A percentile compares a stretch with the other conserved stretches of the same genome.
Evolutionary conservation across 2,329 filamentous ascomycete genomes (phyloP).

Genomic region (Tricladium varicosporioides): DNA sequence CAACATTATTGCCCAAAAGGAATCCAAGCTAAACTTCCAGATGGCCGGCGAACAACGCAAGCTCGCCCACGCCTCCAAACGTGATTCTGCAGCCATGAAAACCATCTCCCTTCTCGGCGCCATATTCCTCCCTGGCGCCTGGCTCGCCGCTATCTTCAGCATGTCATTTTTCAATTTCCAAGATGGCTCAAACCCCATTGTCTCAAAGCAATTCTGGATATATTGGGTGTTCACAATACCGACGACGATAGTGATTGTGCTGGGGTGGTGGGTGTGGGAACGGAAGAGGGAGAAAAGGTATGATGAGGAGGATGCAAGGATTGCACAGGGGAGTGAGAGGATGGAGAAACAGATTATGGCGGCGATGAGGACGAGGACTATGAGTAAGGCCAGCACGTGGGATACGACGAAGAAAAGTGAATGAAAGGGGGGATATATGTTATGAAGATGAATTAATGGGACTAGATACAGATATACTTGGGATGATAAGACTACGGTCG

Average conservation of each 20-base stretch:
- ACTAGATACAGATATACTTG: too few relatives aligned
- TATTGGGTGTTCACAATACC: constrained; percentile 62
- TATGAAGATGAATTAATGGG: too few relatives aligned
- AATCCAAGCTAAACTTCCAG: constrained; percentile 61
- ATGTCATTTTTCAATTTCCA: constrained; percentile 68
- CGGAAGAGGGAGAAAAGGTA: constrained; percentile 22
- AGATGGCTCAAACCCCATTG: not conserved
- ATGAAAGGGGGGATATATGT: not conserved
- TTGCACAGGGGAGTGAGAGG: constrained; percentile 27
- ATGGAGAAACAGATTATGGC: constrained; percentile 32
- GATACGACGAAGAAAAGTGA: constrained; percentile 14
- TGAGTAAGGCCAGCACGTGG: constrained; percentile 30
- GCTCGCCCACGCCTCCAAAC: constrained; percentile 38
- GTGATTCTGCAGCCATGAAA: constrained; percentile 57
- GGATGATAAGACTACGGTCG: too few relatives aligned
- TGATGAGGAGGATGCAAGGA: constrained; percentile 25
- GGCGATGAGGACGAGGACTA: constrained; percentile 29
- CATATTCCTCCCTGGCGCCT: constrained; percentile 61
- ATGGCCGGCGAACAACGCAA: constrained; percentile 45
- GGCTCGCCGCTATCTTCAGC: constrained; percentile 61
- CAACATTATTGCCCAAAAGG: constrained; percentile 64
- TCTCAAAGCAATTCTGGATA: constrained; percentile 57
- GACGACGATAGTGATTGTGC: constrained; percentile 53
- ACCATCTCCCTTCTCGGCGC: constrained; percentile 62
- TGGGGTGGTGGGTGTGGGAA: constrained; percentile 49